Percentiles rank a stretch among this genome's conserved stretches.
phyloP scores from a whole-genome alignment of 305 asterid genomes.

The Fraxinus dipetala region DNA sequence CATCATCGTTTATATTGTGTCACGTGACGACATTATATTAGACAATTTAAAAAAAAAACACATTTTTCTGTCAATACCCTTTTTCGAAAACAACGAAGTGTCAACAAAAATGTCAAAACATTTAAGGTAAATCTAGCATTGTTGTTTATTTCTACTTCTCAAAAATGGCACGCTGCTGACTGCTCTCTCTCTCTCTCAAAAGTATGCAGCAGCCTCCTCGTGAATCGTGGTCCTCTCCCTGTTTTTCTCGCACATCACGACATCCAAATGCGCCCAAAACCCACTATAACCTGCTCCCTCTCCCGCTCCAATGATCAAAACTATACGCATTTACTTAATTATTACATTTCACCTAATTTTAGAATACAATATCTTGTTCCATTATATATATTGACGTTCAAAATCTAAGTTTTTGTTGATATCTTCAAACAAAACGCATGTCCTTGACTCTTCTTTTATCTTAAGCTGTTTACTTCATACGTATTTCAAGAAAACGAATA shows the following conservation, averaged over 20 bases:
- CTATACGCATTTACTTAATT: not conserved
- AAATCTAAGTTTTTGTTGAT: not conserved
- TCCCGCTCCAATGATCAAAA: not conserved
- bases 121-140: too few relatives aligned
- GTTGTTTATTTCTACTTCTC: not conserved
- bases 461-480: not conserved
- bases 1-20: too few relatives aligned
- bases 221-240: not conserved
- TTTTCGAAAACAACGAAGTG: too few relatives aligned
- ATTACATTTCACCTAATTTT: not conserved
- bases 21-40: too few relatives aligned
- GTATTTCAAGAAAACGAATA: not conserved
- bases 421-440: not conserved
- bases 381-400: not conserved
- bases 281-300: not conserved
- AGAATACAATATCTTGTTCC: not conserved
- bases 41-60: too few relatives aligned
- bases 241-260: not conserved
- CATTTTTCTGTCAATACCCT: too few relatives aligned
- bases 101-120: too few relatives aligned
- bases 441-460: not conserved
- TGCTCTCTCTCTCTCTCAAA: not conserved
- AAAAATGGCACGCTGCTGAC: not conserved
- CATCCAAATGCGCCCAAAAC: not conserved
- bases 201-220: not conserved